Conservation (phyloP, 352 stramenopile genomes). For the Pythium utonaiense region DNA sequence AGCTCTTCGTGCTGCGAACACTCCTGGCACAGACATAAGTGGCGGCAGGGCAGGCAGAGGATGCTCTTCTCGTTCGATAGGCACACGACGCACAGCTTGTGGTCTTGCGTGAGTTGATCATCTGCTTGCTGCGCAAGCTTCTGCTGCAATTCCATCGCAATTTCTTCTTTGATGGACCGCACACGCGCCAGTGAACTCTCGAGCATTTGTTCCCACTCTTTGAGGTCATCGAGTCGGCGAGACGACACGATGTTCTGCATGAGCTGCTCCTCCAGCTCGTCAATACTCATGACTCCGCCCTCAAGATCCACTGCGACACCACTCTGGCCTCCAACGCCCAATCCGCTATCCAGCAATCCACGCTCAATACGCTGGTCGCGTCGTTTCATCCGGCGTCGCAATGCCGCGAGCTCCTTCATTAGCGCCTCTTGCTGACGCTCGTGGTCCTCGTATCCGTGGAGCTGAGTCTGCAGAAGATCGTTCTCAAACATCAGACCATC, state of each 20-base stretch:
- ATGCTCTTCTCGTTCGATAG: conserved; percentile 81
- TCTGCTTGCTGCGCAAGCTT: conserved; percentile 72
- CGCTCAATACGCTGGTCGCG: conserved; percentile 26
- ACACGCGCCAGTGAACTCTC: conserved; percentile 56
- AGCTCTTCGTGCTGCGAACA: conserved; percentile 73
- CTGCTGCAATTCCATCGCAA: conserved; percentile 71
- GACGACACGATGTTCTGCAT: conserved; percentile 27
- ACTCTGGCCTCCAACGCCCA: background rate
- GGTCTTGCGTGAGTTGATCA: conserved; percentile 56
- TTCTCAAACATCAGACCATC: conserved; percentile 81
- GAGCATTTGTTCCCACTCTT: conserved; percentile 67
- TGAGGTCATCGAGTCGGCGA: conserved; percentile 52
- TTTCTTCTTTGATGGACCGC: conserved; percentile 64
- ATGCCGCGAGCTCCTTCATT: conserved; percentile 46
- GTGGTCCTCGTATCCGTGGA: conserved; percentile 64
- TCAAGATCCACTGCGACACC: conserved; percentile 27
- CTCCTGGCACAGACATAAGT: conserved; percentile 74
- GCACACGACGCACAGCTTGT: conserved; percentile 86
- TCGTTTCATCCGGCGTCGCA: conserved; percentile 27
- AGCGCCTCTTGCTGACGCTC: conserved; percentile 67
- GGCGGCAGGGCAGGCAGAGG: conserved; percentile 76
- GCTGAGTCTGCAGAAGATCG: conserved; percentile 69
- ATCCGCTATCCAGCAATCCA: conserved; percentile 12
- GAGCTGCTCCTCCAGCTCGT: conserved; percentile 30
- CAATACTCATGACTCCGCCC: conserved; percentile 25